These are phyloP conservation scores for Suillus plorans DNA, from an alignment of 768 basidiomycete genomes.

Conservation along the genomic window DNA sequence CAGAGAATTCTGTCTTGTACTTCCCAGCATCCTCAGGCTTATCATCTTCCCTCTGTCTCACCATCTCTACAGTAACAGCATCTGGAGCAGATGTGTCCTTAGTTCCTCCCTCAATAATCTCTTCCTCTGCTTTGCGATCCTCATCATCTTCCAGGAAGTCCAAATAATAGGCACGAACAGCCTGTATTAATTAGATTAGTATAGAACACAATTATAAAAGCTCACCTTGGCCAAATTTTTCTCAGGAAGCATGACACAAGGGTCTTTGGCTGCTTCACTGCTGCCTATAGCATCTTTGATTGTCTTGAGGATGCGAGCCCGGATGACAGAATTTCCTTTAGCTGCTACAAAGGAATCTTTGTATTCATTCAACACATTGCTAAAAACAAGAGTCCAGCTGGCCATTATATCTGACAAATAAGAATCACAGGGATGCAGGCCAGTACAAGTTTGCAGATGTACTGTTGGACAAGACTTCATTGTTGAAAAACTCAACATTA, in stretches of 20 bases:
- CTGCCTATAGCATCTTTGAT: neutral
- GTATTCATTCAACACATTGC: neutral
- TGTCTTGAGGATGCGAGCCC: neutral
- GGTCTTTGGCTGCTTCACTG: neutral
- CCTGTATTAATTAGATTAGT: neutral
- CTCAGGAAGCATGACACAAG: neutral
- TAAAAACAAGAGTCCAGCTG: neutral
- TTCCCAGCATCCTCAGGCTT: neutral
- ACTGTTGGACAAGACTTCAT: neutral
- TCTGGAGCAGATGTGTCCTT: neutral
- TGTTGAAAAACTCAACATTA: neutral
- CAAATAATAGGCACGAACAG: neutral
- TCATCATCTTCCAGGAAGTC: neutral
- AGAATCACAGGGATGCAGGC: neutral
- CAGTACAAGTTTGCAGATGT: neutral
- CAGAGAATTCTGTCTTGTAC: neutral
- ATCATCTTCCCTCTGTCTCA: neutral
- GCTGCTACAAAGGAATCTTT: neutral
- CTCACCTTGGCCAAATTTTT: neutral
- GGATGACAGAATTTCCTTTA: neutral
- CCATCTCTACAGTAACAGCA: neutral
- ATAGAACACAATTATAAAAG: neutral
- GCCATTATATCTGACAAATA: neutral
- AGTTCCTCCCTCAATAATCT: neutral
- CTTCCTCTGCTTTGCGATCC: neutral